A percentile compares a stretch with the other conserved stretches of the same genome.
phyloP scores from a whole-genome alignment of 768 basidiomycete genomes.

The Agaricus blazei region DNA sequence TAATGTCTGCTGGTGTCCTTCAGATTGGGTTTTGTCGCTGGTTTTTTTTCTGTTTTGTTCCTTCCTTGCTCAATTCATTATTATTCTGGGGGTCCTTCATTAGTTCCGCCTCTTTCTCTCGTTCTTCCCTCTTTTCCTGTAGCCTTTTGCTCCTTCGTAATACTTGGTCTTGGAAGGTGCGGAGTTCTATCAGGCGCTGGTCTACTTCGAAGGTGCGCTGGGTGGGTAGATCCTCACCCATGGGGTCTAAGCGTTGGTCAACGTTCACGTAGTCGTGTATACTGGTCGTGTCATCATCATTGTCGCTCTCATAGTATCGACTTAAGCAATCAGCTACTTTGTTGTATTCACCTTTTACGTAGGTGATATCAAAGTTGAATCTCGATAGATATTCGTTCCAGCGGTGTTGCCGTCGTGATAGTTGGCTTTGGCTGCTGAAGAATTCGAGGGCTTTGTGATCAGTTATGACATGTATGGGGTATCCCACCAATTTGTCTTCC shows the following conservation, averaged over 20 bases:
- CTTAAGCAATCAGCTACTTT: slow-evolving; percentile 26
- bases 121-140: too few species aligned
- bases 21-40: too few species aligned
- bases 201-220: slow-evolving; percentile 13
- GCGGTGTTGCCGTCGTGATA: slow-evolving; percentile 17
- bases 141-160: slow-evolving; percentile 7
- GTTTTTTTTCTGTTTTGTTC: too few species aligned
- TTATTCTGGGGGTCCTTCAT: too few species aligned
- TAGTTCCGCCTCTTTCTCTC: too few species aligned
- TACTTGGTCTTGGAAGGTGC: background rate
- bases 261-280: slow-evolving; percentile 17
- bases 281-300: slow-evolving; percentile 4
- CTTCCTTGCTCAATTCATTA: too few species aligned
- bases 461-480: slow-evolving; percentile 16
- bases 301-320: slow-evolving; percentile 24
- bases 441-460: slow-evolving; percentile 20
- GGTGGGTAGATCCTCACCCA: slow-evolving; percentile 15
- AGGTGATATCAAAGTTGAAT: slow-evolving; percentile 21
- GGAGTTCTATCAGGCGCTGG: slow-evolving; percentile 11
- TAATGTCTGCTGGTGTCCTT: too few species aligned
- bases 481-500: slow-evolving; percentile 26
- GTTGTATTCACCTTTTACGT: slow-evolving; percentile 21
- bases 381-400: slow-evolving; percentile 26
- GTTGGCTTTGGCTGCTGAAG: slow-evolving; percentile 19
- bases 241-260: slow-evolving; percentile 15